phyloP scores from a whole-genome alignment of 805 yeast genomes.

The Sporopachydermia lactativora region DNA sequence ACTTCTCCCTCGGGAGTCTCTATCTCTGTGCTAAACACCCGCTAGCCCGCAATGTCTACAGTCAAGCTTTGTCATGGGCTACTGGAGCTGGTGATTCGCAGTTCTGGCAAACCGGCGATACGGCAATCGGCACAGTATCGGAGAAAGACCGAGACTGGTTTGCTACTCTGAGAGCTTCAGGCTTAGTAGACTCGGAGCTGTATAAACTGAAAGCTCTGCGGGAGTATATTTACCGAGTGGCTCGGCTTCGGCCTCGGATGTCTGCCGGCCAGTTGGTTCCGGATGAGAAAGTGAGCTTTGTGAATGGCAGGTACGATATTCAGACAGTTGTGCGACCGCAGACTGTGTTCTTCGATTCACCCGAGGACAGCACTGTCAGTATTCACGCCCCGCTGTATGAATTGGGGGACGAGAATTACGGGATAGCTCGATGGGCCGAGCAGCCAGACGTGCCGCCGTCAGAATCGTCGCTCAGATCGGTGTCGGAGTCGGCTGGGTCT shows the following conservation, averaged over 20 bases:
- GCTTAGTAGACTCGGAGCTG: conserved; percentile 53
- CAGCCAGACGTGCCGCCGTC: too few relatives aligned
- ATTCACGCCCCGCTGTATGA: too few relatives aligned
- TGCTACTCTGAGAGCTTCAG: conserved; percentile 56
- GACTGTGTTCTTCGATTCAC: conserved; percentile 35
- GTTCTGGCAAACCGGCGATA: conserved; percentile 60
- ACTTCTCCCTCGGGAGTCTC: conserved; percentile 49
- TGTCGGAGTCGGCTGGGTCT: neutral
- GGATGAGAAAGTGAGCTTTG: too few relatives aligned
- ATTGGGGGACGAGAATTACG: too few relatives aligned
- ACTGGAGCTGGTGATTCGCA: conserved; percentile 45
- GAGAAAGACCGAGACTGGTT: conserved; percentile 58
- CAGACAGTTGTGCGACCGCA: conserved; percentile 29
- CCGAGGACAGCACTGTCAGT: neutral
- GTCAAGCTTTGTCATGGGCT: conserved; percentile 59
- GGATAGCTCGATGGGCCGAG: too few relatives aligned
- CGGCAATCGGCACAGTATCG: neutral
- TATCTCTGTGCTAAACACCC: conserved; percentile 59
- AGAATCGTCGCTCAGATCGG: neutral
- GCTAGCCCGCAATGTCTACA: conserved; percentile 48
- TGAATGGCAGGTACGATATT: conserved; percentile 9
- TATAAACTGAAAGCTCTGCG: conserved; percentile 75
- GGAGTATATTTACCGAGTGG: conserved; percentile 49
- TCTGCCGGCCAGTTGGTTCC: neutral
- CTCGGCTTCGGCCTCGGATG: conserved; percentile 27